Conservation (phyloP, 345 rosid genomes). For the Corchorus olitorius region DNA sequence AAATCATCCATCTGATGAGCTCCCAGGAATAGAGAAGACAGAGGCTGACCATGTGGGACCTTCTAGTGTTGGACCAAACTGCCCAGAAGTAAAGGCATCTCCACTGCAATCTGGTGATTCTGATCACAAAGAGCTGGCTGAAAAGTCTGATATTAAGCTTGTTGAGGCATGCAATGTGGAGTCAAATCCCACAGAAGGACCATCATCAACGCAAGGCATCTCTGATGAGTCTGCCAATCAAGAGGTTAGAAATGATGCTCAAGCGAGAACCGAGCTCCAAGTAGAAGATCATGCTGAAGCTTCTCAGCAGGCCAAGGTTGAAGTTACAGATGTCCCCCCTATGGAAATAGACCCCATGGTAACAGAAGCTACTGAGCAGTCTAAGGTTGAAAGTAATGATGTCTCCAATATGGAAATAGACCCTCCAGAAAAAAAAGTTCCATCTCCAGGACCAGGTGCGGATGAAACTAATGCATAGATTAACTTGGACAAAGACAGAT, state of each 20-base stretch:
- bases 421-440: constrained; percentile 10
- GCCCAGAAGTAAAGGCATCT: constrained; percentile 15
- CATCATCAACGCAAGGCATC: not conserved
- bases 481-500: constrained; percentile 21
- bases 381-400: constrained; percentile 3
- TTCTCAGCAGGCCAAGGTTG: constrained; percentile 9
- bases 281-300: not conserved
- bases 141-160: not conserved
- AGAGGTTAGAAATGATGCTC: constrained; percentile 27
- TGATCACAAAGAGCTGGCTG: constrained; percentile 13
- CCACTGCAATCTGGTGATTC: not conserved
- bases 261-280: constrained; percentile 14
- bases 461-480: constrained; percentile 11
- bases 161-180: constrained; percentile 1
- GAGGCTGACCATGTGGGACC: constrained; percentile 5
- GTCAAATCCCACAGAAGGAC: constrained; percentile 1
- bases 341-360: constrained; percentile 21
- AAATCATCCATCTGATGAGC: constrained; percentile 11
- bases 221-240: constrained; percentile 8
- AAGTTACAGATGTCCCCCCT: not conserved
- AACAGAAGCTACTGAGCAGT: not conserved
- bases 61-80: not conserved
- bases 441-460: not conserved
- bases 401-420: constrained; percentile 24
- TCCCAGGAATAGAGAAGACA: not conserved